Base-by-base conservation (phyloP, 441 rosid species). In the Croton setiger region DNA sequence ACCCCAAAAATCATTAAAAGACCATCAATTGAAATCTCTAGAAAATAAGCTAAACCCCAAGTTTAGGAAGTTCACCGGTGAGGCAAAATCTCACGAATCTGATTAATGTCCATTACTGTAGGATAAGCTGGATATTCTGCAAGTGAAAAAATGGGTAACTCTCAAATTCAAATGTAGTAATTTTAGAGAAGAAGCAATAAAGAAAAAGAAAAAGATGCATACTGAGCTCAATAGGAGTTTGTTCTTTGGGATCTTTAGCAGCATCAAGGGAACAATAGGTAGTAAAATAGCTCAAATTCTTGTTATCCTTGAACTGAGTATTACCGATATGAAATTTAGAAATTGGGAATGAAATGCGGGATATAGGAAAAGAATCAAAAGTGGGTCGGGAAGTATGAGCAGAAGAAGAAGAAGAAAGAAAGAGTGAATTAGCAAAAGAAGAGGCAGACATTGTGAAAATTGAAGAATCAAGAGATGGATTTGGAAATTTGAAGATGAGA, bases 21-120 rank as follows among this genome's bases (percentile, higher is more conserved):
- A 31, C 4, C 5, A 47, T 17, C 13, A 47, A n/a, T 17, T 51
- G 2, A 51, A 33, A 45, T 45, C 51, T 23, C 35, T 5, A 63
- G 9, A 14, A 23, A 56, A 11, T 17, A 56, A 31, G 4, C 36
- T 17, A 59, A 59, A 35, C 17, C 7, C 2, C 4, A 58, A 1
- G 41, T 37, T 8, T 1, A 8, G 41, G 41, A 37, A 37, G 41
- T 37, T 70, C 23, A 92, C 97, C 98, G 81, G 79, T 90, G 97
- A 31, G 97, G 98, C 71, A 93, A 76, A 67, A 93, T 91, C 68
- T 90, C 92, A 76, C 92, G 89, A 77, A 93, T 86, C 83, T 89
- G 81, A 74, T 93, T 90, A 52, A 93, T 86, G 70, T 93, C 97
- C 91, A 93, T 81, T 23, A 93, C 92, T 23, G 90, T 85, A 48